These are phyloP conservation scores for Paramecium caudatum DNA, from an alignment of 73 alveolate species.

Conservation along the genomic window DNA sequence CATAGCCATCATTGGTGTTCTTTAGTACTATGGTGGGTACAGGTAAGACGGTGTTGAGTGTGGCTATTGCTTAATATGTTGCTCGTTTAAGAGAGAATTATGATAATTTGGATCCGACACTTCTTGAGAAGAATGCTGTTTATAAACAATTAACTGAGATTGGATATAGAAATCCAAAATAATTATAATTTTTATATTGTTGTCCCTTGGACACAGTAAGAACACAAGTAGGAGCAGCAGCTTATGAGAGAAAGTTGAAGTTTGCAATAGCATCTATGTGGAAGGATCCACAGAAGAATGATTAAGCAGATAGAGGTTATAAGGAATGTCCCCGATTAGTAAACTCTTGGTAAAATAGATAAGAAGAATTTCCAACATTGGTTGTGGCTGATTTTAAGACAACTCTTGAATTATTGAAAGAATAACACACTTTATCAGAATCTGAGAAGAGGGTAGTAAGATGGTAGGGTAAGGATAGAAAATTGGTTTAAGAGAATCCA, in stretches of 20 bases:
- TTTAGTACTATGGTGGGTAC: conserved; percentile 68
- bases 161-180: background rate
- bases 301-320: conserved; percentile 13
- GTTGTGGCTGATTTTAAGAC: conserved; percentile 62
- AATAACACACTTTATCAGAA: conserved; percentile 1
- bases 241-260: conserved; percentile 62
- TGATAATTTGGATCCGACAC: conserved; percentile 27
- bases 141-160: background rate
- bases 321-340: conserved; percentile 61
- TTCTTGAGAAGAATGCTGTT: background rate
- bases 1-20: background rate
- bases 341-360: conserved; percentile 42
- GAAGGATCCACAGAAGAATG: background rate
- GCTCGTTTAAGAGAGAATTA: background rate
- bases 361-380: conserved; percentile 41
- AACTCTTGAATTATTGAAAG: conserved; percentile 42
- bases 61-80: conserved; percentile 47
- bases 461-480: conserved; percentile 69
- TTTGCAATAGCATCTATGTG: conserved; percentile 71
- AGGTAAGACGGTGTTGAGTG: conserved; percentile 67
- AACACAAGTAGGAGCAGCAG: conserved; percentile 64
- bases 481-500: conserved; percentile 5
- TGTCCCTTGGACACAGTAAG: conserved; percentile 66
- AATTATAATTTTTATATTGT: conserved; percentile 29
- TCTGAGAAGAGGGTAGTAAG: conserved; percentile 13